Base-by-base conservation (phyloP, 192 early-diverging fungal species). In the Coemansia sp. region DNA sequence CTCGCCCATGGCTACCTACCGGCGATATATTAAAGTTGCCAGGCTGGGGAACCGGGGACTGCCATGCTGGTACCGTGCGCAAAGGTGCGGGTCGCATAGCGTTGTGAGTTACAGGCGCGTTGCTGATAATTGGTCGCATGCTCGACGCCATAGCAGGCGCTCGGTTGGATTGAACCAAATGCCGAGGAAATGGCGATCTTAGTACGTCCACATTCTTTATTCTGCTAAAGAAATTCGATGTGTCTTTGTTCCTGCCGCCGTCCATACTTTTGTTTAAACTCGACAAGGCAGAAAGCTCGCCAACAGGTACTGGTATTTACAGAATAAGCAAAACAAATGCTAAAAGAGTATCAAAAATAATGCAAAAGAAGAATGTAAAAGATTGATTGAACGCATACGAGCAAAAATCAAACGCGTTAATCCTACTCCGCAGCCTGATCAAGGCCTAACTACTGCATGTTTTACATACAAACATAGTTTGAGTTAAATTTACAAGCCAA, bases 101-200 rank as follows among this genome's bases (percentile, higher is more conserved):
- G 25, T 54, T 34, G 19, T 56, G 59, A 3, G 52, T 15, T 28
- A 37, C 21, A 14, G 25, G 22, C 9, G 19, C 19, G 23, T 50
- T 34, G 47, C 42, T 38, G 21, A 55, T 17, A 23, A 50, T 10
- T 11, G 64, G 68, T 9, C 74, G 64, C 38, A 44, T 38, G 23
- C 68, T 70, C 4, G 60, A 1, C 7, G 64, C 60, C 19, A 57
- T 49, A 25, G 15, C 38, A 6, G 74, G 19, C 50, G 5, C 44
- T 11, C 65, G 68, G 12, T 28, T 59, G 9, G 57, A 37, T 20
- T 50, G 63, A 2, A 44, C 56, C 49, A 78, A 46, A 40, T 78
- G 75, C 34, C 70, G 54, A 5, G 75, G 75, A 21, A 65, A 72
- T 2, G 75, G 75, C 50, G 75, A 72, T 62, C 54, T 68, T 42